phyloP scores from a whole-genome alignment of 1,284 basidiomycete species.

The Tetrapyrgos nigripes region DNA sequence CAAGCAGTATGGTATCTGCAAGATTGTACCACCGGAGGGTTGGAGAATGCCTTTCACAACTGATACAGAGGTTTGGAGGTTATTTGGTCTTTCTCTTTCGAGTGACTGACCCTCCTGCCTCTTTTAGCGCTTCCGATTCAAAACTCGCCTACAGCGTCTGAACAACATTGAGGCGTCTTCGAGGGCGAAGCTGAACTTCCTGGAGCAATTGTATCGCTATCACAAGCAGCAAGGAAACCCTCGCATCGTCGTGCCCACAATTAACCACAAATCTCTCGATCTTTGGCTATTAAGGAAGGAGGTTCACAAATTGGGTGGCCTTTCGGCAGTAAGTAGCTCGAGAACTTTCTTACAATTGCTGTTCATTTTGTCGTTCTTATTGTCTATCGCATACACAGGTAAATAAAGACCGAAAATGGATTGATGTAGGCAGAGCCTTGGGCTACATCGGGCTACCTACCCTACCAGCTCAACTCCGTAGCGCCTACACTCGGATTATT shows the following conservation, averaged over 20 bases:
- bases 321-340: conserved; percentile 69
- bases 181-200: conserved; percentile 95
- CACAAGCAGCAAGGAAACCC: conserved; percentile 90
- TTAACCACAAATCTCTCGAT: conserved; percentile 92
- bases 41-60: conserved; percentile 99
- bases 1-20: conserved; percentile 89
- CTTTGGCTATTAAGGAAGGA: conserved; percentile 93
- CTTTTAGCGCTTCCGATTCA: conserved; percentile 87
- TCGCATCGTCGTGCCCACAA: conserved; percentile 88
- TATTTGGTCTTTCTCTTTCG: conserved; percentile 34
- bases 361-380: conserved; percentile 22
- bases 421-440: conserved; percentile 80
- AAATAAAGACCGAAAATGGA: conserved; percentile 84
- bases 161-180: conserved; percentile 98
- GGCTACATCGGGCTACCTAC: conserved; percentile 86
- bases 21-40: conserved; percentile 91
- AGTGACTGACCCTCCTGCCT: conserved; percentile 26
- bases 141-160: conserved; percentile 92
- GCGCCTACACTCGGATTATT: conserved; percentile 90
- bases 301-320: conserved; percentile 88
- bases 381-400: too few species aligned
- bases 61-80: conserved; percentile 79
- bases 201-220: conserved; percentile 95
- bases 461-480: conserved; percentile 87
- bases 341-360: conserved; percentile 27